Evolutionary conservation across 352 stramenopile genomes (phyloP).

Genomic region (Aphanomyces invadans): DNA sequence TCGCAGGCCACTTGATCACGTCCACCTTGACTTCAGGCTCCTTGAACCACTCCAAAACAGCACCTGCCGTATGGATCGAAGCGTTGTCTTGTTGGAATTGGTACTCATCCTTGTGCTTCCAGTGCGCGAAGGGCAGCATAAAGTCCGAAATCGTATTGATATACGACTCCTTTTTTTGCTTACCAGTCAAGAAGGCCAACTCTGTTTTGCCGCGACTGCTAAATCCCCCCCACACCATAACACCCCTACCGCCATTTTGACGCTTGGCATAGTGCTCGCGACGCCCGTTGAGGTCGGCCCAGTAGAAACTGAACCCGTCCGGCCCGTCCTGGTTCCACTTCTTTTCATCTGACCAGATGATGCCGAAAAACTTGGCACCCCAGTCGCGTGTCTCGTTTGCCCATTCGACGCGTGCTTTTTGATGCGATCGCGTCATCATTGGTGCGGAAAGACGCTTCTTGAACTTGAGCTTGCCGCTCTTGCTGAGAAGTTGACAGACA

Average conservation of each 20-base stretch:
- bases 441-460: conserved; percentile 1
- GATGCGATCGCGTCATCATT: not conserved
- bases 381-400: not conserved
- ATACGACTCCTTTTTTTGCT: conserved; percentile 3
- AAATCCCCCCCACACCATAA: not conserved
- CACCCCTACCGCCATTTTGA: not conserved
- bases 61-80: not conserved
- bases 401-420: not conserved
- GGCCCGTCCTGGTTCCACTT: not conserved
- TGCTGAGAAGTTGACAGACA: not conserved
- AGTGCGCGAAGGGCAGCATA: conserved; percentile 12
- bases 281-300: not conserved
- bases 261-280: conserved; percentile 1
- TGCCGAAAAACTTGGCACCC: not conserved
- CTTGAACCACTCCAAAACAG: not conserved
- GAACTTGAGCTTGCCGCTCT: not conserved
- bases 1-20: not conserved
- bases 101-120: not conserved
- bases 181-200: not conserved
- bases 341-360: conserved; percentile 6
- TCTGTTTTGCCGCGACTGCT: not conserved
- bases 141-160: not conserved
- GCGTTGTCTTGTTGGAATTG: conserved; percentile 8
- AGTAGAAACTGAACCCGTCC: not conserved
- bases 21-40: not conserved